phyloP scores from a whole-genome alignment of 352 stramenopile genomes.

The Globisporangium nodosum region DNA sequence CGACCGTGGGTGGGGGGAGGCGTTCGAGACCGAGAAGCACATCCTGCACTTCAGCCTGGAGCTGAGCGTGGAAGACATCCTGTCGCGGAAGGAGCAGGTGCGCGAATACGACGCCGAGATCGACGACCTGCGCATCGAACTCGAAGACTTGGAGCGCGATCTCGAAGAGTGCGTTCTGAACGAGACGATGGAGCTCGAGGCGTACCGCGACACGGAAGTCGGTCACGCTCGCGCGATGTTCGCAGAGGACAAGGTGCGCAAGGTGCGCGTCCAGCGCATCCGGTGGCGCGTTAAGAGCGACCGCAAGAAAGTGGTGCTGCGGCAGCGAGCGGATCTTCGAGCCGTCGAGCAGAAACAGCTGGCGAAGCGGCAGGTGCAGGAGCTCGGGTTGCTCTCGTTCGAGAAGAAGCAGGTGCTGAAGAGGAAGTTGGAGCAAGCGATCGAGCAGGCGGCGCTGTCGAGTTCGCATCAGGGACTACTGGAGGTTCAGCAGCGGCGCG shows the following conservation, averaged over 20 bases:
- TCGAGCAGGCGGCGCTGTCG: slow-evolving; percentile 30
- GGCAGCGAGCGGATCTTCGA: slow-evolving; percentile 27
- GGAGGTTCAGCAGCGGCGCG: slow-evolving; percentile 36
- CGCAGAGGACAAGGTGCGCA: slow-evolving; percentile 22
- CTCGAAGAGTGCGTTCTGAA: slow-evolving; percentile 57
- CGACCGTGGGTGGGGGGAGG: slow-evolving; percentile 70
- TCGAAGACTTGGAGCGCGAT: slow-evolving; percentile 79
- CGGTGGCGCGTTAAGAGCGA: slow-evolving; percentile 60
- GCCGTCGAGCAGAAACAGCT: slow-evolving; percentile 28
- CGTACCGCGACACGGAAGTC: slow-evolving; percentile 53
- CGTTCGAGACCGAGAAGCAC: slow-evolving; percentile 74
- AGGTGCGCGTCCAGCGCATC: slow-evolving; percentile 50
- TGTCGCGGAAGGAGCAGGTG: slow-evolving; percentile 49
- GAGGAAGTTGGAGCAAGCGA: slow-evolving; percentile 35
- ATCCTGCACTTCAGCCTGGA: slow-evolving; percentile 60
- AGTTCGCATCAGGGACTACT: slow-evolving; percentile 38
- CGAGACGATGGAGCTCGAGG: slow-evolving; percentile 61
- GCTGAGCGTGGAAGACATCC: slow-evolving; percentile 76
- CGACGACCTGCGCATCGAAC: slow-evolving; percentile 57
- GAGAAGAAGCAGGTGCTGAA: slow-evolving; percentile 48
- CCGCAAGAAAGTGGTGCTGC: slow-evolving; percentile 43
- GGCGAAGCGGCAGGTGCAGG: slow-evolving; percentile 30
- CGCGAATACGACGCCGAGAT: slow-evolving; percentile 70
- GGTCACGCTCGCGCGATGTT: slow-evolving; percentile 38
- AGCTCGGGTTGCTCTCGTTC: slow-evolving; percentile 51